Base-by-base conservation (phyloP, 306 rosid genomes). In the Senna siamea region DNA sequence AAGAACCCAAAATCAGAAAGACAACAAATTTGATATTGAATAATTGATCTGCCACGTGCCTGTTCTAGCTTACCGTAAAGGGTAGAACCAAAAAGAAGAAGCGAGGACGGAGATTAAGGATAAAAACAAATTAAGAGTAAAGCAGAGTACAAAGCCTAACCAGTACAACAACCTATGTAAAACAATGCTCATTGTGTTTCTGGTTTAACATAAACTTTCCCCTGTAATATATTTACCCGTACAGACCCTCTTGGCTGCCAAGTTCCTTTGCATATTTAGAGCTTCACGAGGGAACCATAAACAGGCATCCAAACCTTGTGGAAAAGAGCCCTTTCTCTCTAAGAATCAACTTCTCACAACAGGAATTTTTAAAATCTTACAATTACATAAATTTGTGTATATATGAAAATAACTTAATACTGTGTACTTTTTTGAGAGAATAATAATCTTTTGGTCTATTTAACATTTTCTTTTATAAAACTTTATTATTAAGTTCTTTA, bases 1-100 rank as follows among this genome's bases (percentile, higher is more conserved):
- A 26, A 70, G 73, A 63, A 40, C 20, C 61, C 59, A 44, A 59
- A 59, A 61, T 34, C 67, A 66, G 22, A 65, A 50, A 62, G 66
- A 48, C 56, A 66, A 48, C 15, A 58, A 72, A 23, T 55, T 63
- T 41, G 30, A 22, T 60, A 6, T 13, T 38, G 18, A 69, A 28
- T 44, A 44, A 30, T 0, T 20, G 9, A 67, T 34, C 69, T 18
- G 7, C 28, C 41, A 56, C n/a, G 34, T n/a, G 55, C 52, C 37
- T 60, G 37, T 19, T 47, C n/a, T n/a, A n/a, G n/a, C n/a, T n/a
- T n/a, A n/a, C n/a, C n/a, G n/a, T n/a, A n/a, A n/a, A n/a, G n/a
- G n/a, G n/a, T n/a, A n/a, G n/a, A n/a, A n/a, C n/a, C n/a, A n/a
- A n/a, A n/a, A n/a, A n/a, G n/a, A n/a, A n/a, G n/a, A n/a, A 26